Evolutionary conservation across 2,329 filamentous ascomycete species (phyloP), one percentile per base, ranked within the genome.

Genomic region (Clonostachys solani): DNA sequence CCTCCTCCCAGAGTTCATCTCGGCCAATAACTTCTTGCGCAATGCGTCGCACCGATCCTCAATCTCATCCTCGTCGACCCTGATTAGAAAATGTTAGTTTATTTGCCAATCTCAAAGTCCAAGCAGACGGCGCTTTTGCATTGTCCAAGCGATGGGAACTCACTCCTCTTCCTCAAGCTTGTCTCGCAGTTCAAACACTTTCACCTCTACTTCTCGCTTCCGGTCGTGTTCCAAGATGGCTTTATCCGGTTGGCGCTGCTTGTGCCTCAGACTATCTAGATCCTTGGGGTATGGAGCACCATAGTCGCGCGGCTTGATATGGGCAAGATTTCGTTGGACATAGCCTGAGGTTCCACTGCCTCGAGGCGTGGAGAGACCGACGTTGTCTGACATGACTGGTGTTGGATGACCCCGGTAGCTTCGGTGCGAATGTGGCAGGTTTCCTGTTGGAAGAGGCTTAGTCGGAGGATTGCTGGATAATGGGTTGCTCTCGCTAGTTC

Each of bases 321-420:
- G 85, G 16, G 94, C 94, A 35, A 91, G 83, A 73, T 97, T 99
- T 67, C 91, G 89, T 71, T 97, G 92, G 48, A 99, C 92, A 66
- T 97, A 97, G 63, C 94, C 94, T 1, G 92, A 97, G 48, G 94
- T 99, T 43, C 94, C 94, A 63, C 89, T 95, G 56, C 94, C 94
- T 60, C 94, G 86, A 4, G 94, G 94, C 5, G 94, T 99, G 48
- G 87, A 84, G 59, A 99, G 89, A 49, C 94, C 95, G 61, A 99
- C 94, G 73, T 99, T 99, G 55, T 94, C 91, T 50, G 92, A 94
- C 94, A 97, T 97, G 57, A 34, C 60, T 38, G 36, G 37, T 15
- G 35, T 40, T n/a, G 13, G 18, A 40, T 47, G 35, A 42, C 10
- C 45, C n/a, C 40, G 29, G 12, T 16, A 6, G 19, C 45, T 12